phyloP scores from a whole-genome alignment of 805 yeast species.

The Saturnispora serradocipensis region DNA sequence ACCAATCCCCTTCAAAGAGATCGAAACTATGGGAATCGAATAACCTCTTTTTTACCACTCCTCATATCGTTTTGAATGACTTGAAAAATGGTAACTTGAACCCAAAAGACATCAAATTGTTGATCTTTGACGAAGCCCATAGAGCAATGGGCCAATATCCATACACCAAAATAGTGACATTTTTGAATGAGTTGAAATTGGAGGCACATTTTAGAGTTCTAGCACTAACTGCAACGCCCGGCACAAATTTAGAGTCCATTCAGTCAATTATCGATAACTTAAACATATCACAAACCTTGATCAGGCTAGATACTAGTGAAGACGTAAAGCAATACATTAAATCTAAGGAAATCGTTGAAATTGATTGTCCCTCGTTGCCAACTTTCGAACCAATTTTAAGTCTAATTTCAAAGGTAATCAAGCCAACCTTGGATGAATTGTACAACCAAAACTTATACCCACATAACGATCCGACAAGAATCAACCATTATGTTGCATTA shows the following conservation, averaged over 20 bases:
- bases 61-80: constrained; percentile 93
- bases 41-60: constrained; percentile 86
- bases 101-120: constrained; percentile 63
- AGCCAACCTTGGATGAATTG: constrained; percentile 57
- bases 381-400: constrained; percentile 52
- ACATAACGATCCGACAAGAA: constrained; percentile 53
- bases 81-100: constrained; percentile 62
- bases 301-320: constrained; percentile 74
- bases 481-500: constrained; percentile 64
- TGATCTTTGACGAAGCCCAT: constrained; percentile 95
- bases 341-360: constrained; percentile 48
- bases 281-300: constrained; percentile 66
- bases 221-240: constrained; percentile 95
- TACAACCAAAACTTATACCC: constrained; percentile 55
- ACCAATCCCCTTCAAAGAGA: constrained; percentile 46
- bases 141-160: constrained; percentile 87
- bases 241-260: constrained; percentile 77
- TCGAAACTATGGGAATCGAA: constrained; percentile 68
- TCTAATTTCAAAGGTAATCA: constrained; percentile 51
- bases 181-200: constrained; percentile 45
- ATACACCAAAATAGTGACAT: constrained; percentile 72
- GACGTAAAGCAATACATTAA: constrained; percentile 80
- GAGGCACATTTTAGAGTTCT: constrained; percentile 45
- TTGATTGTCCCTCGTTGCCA: constrained; percentile 42
- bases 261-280: constrained; percentile 75